Percentiles rank a stretch among this genome's conserved stretches.
Conservation (phyloP, 352 stramenopile species). For the Phytophthora lateralis region DNA sequence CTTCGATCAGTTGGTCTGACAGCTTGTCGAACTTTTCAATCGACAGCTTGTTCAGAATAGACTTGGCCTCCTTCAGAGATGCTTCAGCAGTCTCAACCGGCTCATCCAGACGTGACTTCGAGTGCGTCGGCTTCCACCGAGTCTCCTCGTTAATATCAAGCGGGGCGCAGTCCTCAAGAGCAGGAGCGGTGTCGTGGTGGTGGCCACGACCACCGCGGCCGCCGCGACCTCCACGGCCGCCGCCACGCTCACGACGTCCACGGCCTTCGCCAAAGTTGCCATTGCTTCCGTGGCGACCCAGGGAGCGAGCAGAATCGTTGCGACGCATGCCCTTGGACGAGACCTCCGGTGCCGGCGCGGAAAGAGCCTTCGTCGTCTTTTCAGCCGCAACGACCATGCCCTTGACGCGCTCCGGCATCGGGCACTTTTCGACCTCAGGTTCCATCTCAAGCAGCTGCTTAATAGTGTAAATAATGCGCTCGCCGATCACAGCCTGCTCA, state of each 20-base stretch:
- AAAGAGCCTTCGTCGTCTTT: constrained; percentile 57
- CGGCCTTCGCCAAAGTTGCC: constrained; percentile 43
- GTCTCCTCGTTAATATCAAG: constrained; percentile 85
- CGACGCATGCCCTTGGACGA: constrained; percentile 39
- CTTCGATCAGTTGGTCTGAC: constrained; percentile 90
- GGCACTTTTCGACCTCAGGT: constrained; percentile 49
- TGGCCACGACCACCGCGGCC: constrained; percentile 50
- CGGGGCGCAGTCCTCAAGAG: constrained; percentile 66
- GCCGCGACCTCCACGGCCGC: constrained; percentile 45
- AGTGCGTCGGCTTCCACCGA: constrained; percentile 78
- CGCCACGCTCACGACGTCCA: constrained; percentile 46
- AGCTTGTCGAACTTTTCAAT: constrained; percentile 97
- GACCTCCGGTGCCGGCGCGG: constrained; percentile 21
- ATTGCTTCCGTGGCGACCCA: constrained; percentile 52
- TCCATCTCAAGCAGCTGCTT: constrained; percentile 77
- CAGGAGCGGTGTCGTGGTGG: constrained; percentile 53
- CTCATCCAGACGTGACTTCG: constrained; percentile 61
- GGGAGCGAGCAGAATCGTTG: constrained; percentile 50
- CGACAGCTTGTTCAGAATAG: constrained; percentile 97
- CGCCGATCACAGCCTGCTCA: constrained; percentile 47
- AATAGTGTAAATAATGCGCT: constrained; percentile 81
- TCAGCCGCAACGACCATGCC: constrained; percentile 50
- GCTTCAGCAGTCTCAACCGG: constrained; percentile 60
- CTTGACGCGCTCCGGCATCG: constrained; percentile 58
- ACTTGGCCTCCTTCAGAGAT: constrained; percentile 87